Evolutionary conservation across 345 rosid species (phyloP), one percentile per base, ranked within the genome.

Genomic region (Clarkia xantiana): DNA sequence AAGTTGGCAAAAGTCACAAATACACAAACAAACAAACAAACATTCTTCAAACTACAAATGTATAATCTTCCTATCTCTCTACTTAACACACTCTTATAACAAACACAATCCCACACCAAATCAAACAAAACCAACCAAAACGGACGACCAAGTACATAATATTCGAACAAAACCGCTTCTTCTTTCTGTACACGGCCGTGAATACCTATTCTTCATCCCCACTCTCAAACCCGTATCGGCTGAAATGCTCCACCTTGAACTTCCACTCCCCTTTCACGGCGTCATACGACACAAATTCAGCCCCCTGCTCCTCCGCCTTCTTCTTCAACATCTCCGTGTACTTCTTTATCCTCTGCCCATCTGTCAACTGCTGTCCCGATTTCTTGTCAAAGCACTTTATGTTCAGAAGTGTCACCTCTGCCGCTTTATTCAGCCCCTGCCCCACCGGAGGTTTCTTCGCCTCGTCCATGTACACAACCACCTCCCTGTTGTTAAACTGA

Each of bases 401-500:
- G 70, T 87, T 93, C 14, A 87, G 82, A 54, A 93, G 83, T 2
- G 90, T 87, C n/a, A 93, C 94, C 64, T 76, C 95, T 2, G 99
- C 95, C 8, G 95, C 84, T 67, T 93, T 87, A 34, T 93, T 93
- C 40, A 93, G 77, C 39, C 96, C 99, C 63, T 93, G 76, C 49
- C 99, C 99, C 12, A 82, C 77, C 2, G 94, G 88, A 3, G 95
- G 96, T 61, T 87, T 93, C 65, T 80, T 70, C 71, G 76, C 75
- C 53, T 93, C 96, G 34, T 93, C 96, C 80, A 76, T 68, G 78
- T 93, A 93, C n/a, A 93, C 99, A 23, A 84, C 74, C 66, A 87
- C 99, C 71, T 87, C 96, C 13, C 87, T 58, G 59, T 84, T 80
- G 63, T 80, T 79, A 62, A 93, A 93, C 65, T 87, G 91, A 52